Percentiles rank a stretch among this genome's conserved stretches.
Conservation (phyloP, 1,139 yeast species). For the Spathaspora sp. region DNA sequence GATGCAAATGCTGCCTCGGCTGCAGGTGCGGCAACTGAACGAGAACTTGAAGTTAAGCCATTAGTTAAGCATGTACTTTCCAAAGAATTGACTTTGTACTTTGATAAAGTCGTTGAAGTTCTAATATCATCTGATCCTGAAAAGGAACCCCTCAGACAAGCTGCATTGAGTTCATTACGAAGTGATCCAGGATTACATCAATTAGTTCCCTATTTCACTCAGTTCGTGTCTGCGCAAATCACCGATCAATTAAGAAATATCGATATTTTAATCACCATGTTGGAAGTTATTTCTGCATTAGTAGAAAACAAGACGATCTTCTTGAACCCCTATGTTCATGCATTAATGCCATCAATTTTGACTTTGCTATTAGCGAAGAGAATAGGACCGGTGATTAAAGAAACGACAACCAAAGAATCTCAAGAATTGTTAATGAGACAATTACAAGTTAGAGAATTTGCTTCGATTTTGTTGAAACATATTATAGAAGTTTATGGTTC, state of each 20-base stretch:
- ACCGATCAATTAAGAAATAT: slow-evolving; percentile 82
- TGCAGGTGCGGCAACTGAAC: slow-evolving; percentile 30
- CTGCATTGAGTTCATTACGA: slow-evolving; percentile 80
- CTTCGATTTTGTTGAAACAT: slow-evolving; percentile 79
- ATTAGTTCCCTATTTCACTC: slow-evolving; percentile 92
- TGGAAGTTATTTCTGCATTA: slow-evolving; percentile 85
- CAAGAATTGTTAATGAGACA: slow-evolving; percentile 40
- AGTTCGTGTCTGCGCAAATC: slow-evolving; percentile 93
- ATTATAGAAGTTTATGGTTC: slow-evolving; percentile 79
- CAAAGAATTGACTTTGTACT: slow-evolving; percentile 88
- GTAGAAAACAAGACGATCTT: slow-evolving; percentile 83
- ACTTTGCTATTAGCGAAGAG: slow-evolving; percentile 87
- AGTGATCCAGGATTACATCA: slow-evolving; percentile 97
- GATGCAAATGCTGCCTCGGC: background rate
- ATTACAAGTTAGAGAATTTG: slow-evolving; percentile 77
- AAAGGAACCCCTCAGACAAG: slow-evolving; percentile 62
- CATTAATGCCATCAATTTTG: slow-evolving; percentile 91
- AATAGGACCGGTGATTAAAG: slow-evolving; percentile 61
- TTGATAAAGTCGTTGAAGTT: slow-evolving; percentile 86
- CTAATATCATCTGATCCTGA: slow-evolving; percentile 59
- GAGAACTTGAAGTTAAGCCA: slow-evolving; percentile 81
- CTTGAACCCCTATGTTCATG: slow-evolving; percentile 94
- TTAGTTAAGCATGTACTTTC: slow-evolving; percentile 95
- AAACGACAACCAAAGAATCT: slow-evolving; percentile 22
- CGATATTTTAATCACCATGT: slow-evolving; percentile 77